Base-by-base conservation (phyloP, 257 asterid species). In the Oldenlandia corymbosa region DNA sequence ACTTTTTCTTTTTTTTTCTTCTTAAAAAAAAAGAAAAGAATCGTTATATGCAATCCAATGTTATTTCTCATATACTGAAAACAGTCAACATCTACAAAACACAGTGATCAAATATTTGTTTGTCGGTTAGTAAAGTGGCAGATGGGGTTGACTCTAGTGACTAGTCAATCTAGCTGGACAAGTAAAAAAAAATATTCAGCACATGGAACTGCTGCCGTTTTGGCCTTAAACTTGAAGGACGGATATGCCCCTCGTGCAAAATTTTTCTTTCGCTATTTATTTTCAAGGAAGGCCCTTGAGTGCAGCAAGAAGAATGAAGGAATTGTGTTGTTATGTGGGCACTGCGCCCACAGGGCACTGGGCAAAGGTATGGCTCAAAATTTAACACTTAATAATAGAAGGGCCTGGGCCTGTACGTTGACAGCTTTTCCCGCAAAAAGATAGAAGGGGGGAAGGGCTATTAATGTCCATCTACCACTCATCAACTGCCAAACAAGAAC, bases 131-230 rank as follows among this genome's bases (percentile, higher is more conserved):
- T 55, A 27, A 66, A 34, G 37, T 50, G 20, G 43, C 43, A 31
- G 17, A 43, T 34, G 34, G n/a, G 20, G 8, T 43, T 34, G 39
- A 9, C 45, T 72, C 18, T 34, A 56, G 43, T 4, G 16, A 7
- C n/a, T 5, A 1, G 48, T 12, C 30, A 37, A 37, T 1, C 43
- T 1, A 2, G 83, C 84, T 75, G 87, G 87, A 78, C 85, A 74
- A 73, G 61, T 62, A 64, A 36, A 34, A 58, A 32, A n/a, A n/a
- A n/a, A n/a, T 2, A 30, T 21, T 21, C 43, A 42, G 81, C 86
- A 81, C 82, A 78, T 81, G 86, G 79, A 62, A 23, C 43, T 74
- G 87, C 70, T 68, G 73, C 68, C 55, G 60, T 58, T 47, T 17
- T 9, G 24, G 23, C 18, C 34, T 14, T 10, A 1, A n/a, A 46